Evolutionary conservation across 75 land plant species (phyloP).

Genomic region (Picea glauca): DNA sequence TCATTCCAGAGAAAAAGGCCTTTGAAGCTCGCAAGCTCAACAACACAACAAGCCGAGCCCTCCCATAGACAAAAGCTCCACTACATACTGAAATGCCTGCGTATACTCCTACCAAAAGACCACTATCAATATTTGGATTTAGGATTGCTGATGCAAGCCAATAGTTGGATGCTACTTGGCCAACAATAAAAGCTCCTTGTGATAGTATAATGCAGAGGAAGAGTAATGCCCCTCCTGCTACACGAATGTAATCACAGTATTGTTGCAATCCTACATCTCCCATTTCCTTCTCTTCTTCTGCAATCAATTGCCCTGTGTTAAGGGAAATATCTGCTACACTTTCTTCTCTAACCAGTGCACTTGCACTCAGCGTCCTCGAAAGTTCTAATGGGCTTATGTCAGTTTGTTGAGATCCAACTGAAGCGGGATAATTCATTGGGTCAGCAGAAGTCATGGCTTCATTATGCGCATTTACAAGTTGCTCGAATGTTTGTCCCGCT

Average conservation of each 20-base stretch:
- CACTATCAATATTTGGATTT: slow-evolving; percentile 18
- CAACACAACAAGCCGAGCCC: slow-evolving; percentile 33
- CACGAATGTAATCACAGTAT: slow-evolving; percentile 40
- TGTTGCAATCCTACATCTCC: slow-evolving; percentile 63
- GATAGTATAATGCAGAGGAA: slow-evolving; percentile 10
- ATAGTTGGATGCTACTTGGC: slow-evolving; percentile 51
- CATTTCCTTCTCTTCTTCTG: slow-evolving; percentile 59
- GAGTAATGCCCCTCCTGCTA: slow-evolving; percentile 32
- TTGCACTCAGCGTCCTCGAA: not conserved
- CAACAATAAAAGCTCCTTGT: slow-evolving; percentile 44
- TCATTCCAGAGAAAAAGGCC: slow-evolving; percentile 59
- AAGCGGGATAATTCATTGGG: not conserved
- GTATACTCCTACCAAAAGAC: slow-evolving; percentile 49
- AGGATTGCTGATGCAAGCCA: slow-evolving; percentile 60
- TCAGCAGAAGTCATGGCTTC: slow-evolving; percentile 29
- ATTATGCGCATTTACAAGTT: slow-evolving; percentile 66
- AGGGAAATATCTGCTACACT: slow-evolving; percentile 22
- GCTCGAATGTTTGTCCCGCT: slow-evolving; percentile 60
- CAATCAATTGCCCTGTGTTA: slow-evolving; percentile 39
- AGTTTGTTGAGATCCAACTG: not conserved
- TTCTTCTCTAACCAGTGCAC: not conserved
- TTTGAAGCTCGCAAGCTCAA: slow-evolving; percentile 64
- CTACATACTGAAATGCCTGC: slow-evolving; percentile 35
- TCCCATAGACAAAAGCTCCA: slow-evolving; percentile 41
- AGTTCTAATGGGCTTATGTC: not conserved